Evolutionary conservation across 805 yeast species (phyloP).

Genomic region (Ogataea degrootiae): DNA sequence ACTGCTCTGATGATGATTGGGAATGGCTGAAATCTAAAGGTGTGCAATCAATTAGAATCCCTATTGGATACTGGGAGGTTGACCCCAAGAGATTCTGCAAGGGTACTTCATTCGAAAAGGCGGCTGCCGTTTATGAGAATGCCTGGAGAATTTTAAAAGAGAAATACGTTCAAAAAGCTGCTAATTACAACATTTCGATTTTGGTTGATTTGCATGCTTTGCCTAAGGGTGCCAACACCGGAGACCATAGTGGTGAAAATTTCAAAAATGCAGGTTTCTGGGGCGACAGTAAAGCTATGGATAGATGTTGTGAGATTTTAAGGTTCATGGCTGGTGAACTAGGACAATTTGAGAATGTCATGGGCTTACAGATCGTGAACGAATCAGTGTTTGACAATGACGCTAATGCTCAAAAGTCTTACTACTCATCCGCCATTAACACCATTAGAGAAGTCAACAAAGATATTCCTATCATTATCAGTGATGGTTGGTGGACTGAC

Average conservation of each 20-base stretch:
- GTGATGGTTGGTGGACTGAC: conserved; percentile 92
- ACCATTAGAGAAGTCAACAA: conserved; percentile 53
- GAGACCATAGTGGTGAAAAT: conserved; percentile 75
- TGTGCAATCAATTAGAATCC: conserved; percentile 79
- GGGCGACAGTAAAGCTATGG: conserved; percentile 38
- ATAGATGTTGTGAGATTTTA: conserved; percentile 45
- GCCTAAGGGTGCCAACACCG: conserved; percentile 89
- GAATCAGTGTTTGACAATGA: conserved; percentile 67
- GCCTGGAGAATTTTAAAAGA: conserved; percentile 66
- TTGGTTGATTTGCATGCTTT: conserved; percentile 83
- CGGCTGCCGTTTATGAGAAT: conserved; percentile 53
- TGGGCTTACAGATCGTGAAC: conserved; percentile 81
- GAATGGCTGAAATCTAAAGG: conserved; percentile 60
- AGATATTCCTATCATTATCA: conserved; percentile 66
- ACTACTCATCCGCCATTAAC: conserved; percentile 60
- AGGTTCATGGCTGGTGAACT: conserved; percentile 62
- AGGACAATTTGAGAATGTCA: conserved; percentile 53
- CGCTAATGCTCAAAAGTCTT: conserved; percentile 47
- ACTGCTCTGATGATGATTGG: conserved; percentile 72
- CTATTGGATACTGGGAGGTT: conserved; percentile 91
- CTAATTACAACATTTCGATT: conserved; percentile 58
- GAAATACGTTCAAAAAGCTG: conserved; percentile 54
- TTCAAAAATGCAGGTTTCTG: conserved; percentile 63
- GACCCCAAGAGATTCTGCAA: conserved; percentile 52
- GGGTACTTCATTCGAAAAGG: conserved; percentile 58